Conservation (phyloP, 768 basidiomycete genomes). For the Termitomyces sp. region DNA sequence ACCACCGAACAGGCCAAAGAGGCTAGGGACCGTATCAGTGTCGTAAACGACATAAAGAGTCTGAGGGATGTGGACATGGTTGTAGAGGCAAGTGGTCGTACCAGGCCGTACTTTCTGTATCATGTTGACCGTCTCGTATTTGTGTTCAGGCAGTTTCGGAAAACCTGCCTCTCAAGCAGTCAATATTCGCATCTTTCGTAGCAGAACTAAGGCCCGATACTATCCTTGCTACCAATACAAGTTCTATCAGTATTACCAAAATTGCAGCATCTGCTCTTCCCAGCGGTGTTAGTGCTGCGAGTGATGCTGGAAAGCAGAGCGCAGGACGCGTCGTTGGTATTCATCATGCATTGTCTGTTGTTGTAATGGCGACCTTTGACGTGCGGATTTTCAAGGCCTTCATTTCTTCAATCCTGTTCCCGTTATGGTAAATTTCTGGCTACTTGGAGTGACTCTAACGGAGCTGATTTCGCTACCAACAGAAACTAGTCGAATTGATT, state of each 20-base stretch:
- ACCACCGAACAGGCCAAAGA: conserved; percentile 68
- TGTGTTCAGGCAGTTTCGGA: conserved; percentile 78
- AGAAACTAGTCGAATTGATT: conserved; percentile 96
- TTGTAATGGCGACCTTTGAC: not conserved
- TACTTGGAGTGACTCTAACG: not conserved
- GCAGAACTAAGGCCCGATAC: conserved; percentile 65
- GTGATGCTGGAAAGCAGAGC: conserved; percentile 57
- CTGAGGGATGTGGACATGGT: conserved; percentile 87
- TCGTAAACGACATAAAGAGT: conserved; percentile 54
- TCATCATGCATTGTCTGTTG: conserved; percentile 13
- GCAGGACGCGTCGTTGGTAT: conserved; percentile 81
- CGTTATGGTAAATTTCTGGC: conserved; percentile 67
- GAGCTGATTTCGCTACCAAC: not conserved
- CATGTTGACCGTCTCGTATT: not conserved
- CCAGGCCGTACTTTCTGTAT: not conserved
- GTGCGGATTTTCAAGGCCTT: conserved; percentile 45
- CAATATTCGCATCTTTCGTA: conserved; percentile 70
- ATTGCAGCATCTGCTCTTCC: conserved; percentile 80
- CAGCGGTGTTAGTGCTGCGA: conserved; percentile 50
- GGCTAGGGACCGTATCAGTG: conserved; percentile 60
- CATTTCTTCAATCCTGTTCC: conserved; percentile 98
- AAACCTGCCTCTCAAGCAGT: conserved; percentile 70
- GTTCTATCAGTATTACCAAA: conserved; percentile 92
- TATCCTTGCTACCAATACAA: conserved; percentile 91
- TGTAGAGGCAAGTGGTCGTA: conserved; percentile 60